Conservation (phyloP, 192 early-diverging fungal species). For the Thamnidium elegans region DNA sequence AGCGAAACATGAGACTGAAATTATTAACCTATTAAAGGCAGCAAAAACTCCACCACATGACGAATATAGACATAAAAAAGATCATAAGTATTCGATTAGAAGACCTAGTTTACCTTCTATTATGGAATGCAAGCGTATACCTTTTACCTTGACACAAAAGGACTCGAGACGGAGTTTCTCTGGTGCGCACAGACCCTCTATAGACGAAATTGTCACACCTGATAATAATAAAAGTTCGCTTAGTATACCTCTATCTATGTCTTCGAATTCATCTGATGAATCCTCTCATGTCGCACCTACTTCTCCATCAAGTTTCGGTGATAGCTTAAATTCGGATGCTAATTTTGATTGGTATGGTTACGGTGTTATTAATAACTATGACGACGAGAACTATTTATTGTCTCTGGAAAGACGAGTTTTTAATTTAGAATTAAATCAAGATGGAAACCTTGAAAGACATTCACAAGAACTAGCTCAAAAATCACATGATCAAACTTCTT, state of each 20-base stretch:
- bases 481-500: slow-evolving; percentile 1
- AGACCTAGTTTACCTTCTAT: slow-evolving; percentile 29
- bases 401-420: slow-evolving; percentile 27
- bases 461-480: not conserved
- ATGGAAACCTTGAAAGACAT: not conserved
- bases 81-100: not conserved
- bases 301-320: not conserved
- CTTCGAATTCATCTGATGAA: not conserved
- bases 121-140: not conserved
- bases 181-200: too few species aligned
- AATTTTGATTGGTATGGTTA: slow-evolving; percentile 17
- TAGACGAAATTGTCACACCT: too few species aligned
- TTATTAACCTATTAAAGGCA: slow-evolving; percentile 26
- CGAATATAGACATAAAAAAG: not conserved
- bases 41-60: not conserved
- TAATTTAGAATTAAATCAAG: not conserved
- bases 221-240: too few species aligned
- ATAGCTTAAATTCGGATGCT: not conserved
- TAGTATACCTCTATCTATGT: not conserved
- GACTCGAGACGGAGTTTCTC: too few species aligned
- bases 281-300: not conserved
- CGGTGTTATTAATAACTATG: slow-evolving; percentile 13
- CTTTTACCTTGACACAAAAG: too few species aligned
- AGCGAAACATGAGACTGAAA: slow-evolving; percentile 44
- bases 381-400: slow-evolving; percentile 21